Evolutionary conservation across 2,329 filamentous ascomycete species (phyloP), one percentile per base, ranked within the genome.

Genomic region (Phaeosphaeria sp.): DNA sequence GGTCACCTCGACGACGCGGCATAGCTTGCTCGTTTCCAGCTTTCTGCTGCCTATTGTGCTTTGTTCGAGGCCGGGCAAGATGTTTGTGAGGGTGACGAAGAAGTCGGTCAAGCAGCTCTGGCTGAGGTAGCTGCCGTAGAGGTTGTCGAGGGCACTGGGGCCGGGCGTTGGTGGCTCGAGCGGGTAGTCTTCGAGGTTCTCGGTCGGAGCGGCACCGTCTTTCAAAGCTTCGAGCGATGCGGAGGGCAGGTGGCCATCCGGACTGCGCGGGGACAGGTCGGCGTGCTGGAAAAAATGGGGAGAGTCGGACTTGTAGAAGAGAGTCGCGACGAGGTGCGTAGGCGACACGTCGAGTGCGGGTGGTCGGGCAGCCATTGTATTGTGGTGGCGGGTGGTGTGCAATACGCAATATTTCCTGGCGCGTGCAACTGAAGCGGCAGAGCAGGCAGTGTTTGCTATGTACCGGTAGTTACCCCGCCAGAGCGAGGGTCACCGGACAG

Each of bases 1-100:
- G 0, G 84, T 84, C 49, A 90, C 77, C 76, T 91, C 89, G 52
- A 90, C 88, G 17, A 91, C 86, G 22, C 82, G 81, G 1, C 89
- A 88, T 54, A 84, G 82, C 42, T 82, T 80, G 39, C 81, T 81
- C 58, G 80, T 83, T 65, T 91, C 88, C 54, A 92, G 82, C 59
- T 79, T 81, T 50, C 81, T 79, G 61, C 81, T 80, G 3, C 77
- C 78, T 5, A 82, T 81, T 33, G 77, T 81, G 63, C 80, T 79
- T 39, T 82, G 78, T 65, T 81, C 76, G 42, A 84, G 80, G 2
- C 81, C 80, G 1, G 82, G 81, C 15, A 82, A 77, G 10, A 84
- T 77, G 30, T 77, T 72, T 58, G 83, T 77, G 48, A 86, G 74
- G 15, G 81, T 82, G 55, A 83, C 80, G 59, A 83, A 78, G 75